Conservation (phyloP, 495 filamentous ascomycete species). For the Peziza echinospora region DNA sequence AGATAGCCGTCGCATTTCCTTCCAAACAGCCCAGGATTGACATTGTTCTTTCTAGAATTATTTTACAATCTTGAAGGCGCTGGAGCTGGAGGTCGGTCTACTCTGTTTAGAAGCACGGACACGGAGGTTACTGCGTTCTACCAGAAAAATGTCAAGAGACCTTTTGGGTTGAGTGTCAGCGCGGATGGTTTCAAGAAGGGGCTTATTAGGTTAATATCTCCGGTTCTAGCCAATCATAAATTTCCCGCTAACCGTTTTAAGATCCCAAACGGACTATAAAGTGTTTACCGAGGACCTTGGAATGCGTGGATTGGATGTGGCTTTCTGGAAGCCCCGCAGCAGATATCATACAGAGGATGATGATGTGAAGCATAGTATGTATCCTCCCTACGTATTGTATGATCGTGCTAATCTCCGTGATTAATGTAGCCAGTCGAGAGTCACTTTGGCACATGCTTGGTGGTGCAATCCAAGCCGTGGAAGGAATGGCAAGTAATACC, state of each 20-base stretch:
- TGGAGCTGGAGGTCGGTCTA: conserved; percentile 76
- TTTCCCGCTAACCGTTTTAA: conserved; percentile 29
- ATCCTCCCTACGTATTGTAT: background rate
- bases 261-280: conserved; percentile 76
- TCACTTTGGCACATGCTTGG: conserved; percentile 93
- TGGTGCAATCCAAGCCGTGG: conserved; percentile 47
- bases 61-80: conserved; percentile 93
- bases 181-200: conserved; percentile 65
- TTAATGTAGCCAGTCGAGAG: conserved; percentile 29
- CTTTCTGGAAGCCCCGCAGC: conserved; percentile 68
- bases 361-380: conserved; percentile 43
- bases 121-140: conserved; percentile 69
- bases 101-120: conserved; percentile 69
- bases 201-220: conserved; percentile 38
- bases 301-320: conserved; percentile 73
- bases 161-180: conserved; percentile 63
- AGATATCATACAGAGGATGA: conserved; percentile 86
- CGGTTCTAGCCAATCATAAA: background rate
- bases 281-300: conserved; percentile 64
- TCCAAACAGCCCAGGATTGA: background rate
- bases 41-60: conserved; percentile 40
- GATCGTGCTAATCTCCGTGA: no score
- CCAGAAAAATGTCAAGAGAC: conserved; percentile 36
- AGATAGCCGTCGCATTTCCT: conserved; percentile 1
- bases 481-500: conserved; percentile 46